phyloP scores from a whole-genome alignment of 2,329 filamentous ascomycete genomes.

The Parastagonospora avenae region DNA sequence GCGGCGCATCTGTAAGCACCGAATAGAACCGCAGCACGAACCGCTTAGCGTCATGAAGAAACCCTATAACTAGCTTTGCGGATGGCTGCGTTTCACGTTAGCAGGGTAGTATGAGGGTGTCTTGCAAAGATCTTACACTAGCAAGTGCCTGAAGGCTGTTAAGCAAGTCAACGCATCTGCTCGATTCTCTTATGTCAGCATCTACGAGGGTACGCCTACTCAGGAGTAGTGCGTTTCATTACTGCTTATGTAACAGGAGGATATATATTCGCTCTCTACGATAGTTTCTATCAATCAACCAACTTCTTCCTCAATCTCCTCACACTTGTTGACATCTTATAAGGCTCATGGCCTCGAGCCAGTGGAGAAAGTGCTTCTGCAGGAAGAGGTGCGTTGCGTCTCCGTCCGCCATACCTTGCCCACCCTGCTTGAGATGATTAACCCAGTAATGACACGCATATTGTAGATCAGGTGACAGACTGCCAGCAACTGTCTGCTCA shows the following conservation, averaged over 20 bases:
- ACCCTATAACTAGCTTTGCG: slow-evolving; percentile 8
- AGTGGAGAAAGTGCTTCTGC: background rate
- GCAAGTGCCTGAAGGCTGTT: background rate
- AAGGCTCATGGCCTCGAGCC: background rate
- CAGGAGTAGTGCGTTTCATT: too few relatives aligned
- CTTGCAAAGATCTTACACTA: slow-evolving; percentile 2
- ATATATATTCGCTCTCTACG: too few relatives aligned
- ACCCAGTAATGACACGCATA: slow-evolving; percentile 47
- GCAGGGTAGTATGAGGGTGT: slow-evolving; percentile 1
- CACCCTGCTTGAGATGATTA: background rate
- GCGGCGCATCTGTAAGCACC: slow-evolving; percentile 37
- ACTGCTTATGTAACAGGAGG: too few relatives aligned
- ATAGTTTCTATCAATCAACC: too few relatives aligned
- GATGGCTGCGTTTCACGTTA: slow-evolving; percentile 11
- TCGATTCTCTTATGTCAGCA: slow-evolving; percentile 1
- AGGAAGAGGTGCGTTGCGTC: background rate
- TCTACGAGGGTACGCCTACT: too few relatives aligned
- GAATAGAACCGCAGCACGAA: slow-evolving; percentile 33
- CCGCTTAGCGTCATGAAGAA: slow-evolving; percentile 39
- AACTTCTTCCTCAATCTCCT: too few relatives aligned
- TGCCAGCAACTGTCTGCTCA: slow-evolving; percentile 7
- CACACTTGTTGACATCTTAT: too few relatives aligned
- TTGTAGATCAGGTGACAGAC: too few relatives aligned
- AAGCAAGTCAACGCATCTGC: background rate
- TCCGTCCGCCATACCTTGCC: background rate